Conservation (phyloP, 148 eudicot genomes). For the Cornus kousa region DNA sequence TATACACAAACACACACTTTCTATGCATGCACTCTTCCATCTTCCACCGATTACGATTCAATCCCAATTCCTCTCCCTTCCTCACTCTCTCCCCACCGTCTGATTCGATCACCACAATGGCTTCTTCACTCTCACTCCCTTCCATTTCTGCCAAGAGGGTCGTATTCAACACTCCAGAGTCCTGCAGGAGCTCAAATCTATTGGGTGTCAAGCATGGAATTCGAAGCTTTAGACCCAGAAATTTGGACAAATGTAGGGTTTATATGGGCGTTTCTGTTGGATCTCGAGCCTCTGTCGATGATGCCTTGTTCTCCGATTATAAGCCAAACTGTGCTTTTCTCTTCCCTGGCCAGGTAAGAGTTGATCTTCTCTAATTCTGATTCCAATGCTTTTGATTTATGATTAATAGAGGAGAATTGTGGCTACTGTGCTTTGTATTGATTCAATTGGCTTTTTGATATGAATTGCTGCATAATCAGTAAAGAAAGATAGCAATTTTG, state of each 20-base stretch:
- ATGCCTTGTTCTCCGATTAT: constrained; percentile 65
- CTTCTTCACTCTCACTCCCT: constrained; percentile 42
- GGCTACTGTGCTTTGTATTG: not conserved
- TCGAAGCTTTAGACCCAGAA: constrained; percentile 22
- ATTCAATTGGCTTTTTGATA: not conserved
- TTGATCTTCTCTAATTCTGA: not conserved
- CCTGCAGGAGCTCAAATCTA: constrained; percentile 24
- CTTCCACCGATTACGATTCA: constrained; percentile 6
- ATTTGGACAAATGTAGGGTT: constrained; percentile 54
- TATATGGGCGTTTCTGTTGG: constrained; percentile 64
- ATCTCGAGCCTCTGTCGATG: constrained; percentile 47
- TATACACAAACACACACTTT: not conserved
- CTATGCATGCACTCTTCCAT: constrained; percentile 17
- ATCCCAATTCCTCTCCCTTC: constrained; percentile 8
- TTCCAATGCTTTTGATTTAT: not conserved
- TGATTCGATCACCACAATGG: constrained; percentile 33
- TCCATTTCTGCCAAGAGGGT: constrained; percentile 39
- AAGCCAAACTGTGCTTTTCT: constrained; percentile 70
- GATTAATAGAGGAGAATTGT: not conserved
- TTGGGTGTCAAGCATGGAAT: constrained; percentile 45
- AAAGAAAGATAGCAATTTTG: not conserved
- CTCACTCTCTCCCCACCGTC: constrained; percentile 9
- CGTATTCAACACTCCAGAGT: constrained; percentile 20
- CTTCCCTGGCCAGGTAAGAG: constrained; percentile 85
- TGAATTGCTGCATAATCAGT: not conserved